Conservation (phyloP, 495 filamentous ascomycete genomes). For the Massariosphaeria phaeospora region DNA sequence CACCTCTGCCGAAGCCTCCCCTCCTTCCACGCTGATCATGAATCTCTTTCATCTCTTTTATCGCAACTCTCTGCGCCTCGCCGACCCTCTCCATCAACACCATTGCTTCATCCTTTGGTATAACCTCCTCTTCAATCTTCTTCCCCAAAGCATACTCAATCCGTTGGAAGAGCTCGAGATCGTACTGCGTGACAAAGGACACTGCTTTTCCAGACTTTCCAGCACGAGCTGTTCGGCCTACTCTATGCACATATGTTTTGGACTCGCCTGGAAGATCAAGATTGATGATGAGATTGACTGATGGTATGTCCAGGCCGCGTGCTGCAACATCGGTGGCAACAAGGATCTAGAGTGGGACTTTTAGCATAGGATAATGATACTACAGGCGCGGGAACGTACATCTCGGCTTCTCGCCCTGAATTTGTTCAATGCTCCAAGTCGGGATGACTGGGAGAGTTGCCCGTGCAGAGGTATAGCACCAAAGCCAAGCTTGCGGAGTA, state of each 20-base stretch:
- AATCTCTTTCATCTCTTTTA: constrained; percentile 74
- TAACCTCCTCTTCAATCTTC: constrained; percentile 63
- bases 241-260: constrained; percentile 93
- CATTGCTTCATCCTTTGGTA: constrained; percentile 80
- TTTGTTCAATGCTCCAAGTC: constrained; percentile 80
- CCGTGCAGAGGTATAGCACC: constrained; percentile 89
- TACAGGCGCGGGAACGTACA: no score
- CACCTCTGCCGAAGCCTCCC: constrained; percentile 56
- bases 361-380: no score
- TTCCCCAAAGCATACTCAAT: constrained; percentile 79
- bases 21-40: constrained; percentile 70
- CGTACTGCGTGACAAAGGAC: constrained; percentile 82
- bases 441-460: constrained; percentile 76
- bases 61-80: constrained; percentile 79
- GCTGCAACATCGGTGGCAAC: constrained; percentile 96
- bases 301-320: constrained; percentile 89
- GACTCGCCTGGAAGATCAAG: constrained; percentile 75
- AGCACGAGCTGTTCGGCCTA: constrained; percentile 87
- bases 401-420: constrained; percentile 70
- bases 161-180: constrained; percentile 77
- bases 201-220: constrained; percentile 82
- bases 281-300: constrained; percentile 85
- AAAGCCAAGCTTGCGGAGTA: constrained; percentile 74
- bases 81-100: constrained; percentile 70
- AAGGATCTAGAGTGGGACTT: no score